Base-by-base conservation (phyloP, 306 rosid species). In the Vicia villosa region DNA sequence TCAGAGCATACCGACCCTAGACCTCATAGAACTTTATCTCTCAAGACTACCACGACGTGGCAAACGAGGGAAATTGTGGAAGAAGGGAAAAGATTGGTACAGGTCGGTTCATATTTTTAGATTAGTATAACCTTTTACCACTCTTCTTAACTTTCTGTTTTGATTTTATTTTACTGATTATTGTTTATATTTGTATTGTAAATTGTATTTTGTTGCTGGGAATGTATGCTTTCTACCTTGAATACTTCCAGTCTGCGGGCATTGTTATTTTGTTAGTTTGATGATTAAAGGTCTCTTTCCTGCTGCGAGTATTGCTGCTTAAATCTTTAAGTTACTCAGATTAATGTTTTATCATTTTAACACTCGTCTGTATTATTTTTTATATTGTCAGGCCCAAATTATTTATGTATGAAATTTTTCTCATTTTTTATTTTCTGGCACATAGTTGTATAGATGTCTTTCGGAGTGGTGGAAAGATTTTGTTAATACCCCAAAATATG, bases 1-100 rank as follows among this genome's bases (percentile, higher is more conserved):
- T 86, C 97, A 94, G 82, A 94, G 98, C 87, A 94, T 94, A 77
- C 97, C 95, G 20, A 94, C 97, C 32, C 88, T 94, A 10, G 98
- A 94, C 79, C 81, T 94, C 41, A 94, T 94, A 54, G 98, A 94
- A 82, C 84, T 84, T 66, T 88, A 85, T 81, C 92, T 94, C 62
- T 89, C 97, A 71, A 87, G 79, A 77, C 77, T 87, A 66, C 84
- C 87, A 62, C 85, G 95, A 24, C 81, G 61, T 58, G 89, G 89
- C 73, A 87, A 81, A 81, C 81, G 58, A 47, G 91, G 86, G 58
- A 94, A 91, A 79, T 64, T 73, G 70, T 94, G 98, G 97, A 94
- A 87, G 88, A 94, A 90, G 74, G 88, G 95, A 63, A 94, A 85
- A 79, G 98, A 94, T 74, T 94, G 98, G 98, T 94, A 85, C 82